These are phyloP conservation scores for Coccinonectria pachysandricola DNA, from an alignment of 2,329 filamentous ascomycete genomes.

Conservation along the genomic window DNA sequence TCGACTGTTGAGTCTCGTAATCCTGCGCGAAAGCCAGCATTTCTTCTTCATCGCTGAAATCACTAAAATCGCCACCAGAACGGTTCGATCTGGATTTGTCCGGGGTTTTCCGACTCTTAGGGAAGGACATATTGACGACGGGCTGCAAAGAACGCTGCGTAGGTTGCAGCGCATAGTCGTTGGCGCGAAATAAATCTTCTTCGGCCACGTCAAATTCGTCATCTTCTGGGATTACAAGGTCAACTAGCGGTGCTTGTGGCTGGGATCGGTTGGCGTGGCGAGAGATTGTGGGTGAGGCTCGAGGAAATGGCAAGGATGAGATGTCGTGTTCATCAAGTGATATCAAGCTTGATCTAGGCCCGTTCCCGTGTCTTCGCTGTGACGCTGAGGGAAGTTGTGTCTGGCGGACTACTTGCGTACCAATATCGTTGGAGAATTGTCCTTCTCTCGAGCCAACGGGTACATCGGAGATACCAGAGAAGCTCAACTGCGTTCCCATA, in stretches of 20 bases:
- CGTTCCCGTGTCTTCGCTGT: slow-evolving; percentile 14
- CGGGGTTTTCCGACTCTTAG: slow-evolving; percentile 7
- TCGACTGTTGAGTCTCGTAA: slow-evolving; percentile 33
- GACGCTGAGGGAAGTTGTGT: slow-evolving; percentile 33
- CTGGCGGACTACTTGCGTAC: slow-evolving; percentile 41
- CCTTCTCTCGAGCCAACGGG: slow-evolving; percentile 24
- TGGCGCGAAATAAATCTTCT: slow-evolving; percentile 21
- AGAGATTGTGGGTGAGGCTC: slow-evolving; percentile 8
- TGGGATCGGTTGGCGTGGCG: slow-evolving; percentile 3
- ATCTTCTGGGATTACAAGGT: slow-evolving; percentile 4
- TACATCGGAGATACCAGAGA: slow-evolving; percentile 22
- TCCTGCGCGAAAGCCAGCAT: slow-evolving; percentile 43
- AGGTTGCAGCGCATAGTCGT: slow-evolving; percentile 17
- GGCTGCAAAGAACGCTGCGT: slow-evolving; percentile 3
- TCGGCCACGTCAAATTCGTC: slow-evolving; percentile 17
- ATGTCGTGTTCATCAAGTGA: slow-evolving; percentile 15
- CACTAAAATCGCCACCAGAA: slow-evolving; percentile 29
- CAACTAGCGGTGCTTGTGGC: slow-evolving; percentile 2
- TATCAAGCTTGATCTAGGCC: slow-evolving; percentile 14
- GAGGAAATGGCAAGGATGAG: slow-evolving; percentile 16
- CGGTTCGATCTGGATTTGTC: slow-evolving; percentile 11
- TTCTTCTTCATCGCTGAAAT: slow-evolving; percentile 40
- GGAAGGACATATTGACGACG: slow-evolving; percentile 3
- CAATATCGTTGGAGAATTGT: slow-evolving; percentile 20
- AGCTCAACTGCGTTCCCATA: slow-evolving; percentile 33